Evolutionary conservation across 148 eudicot genomes (phyloP), one percentile per base, ranked within the genome.

Genomic region (Camellia japonica): DNA sequence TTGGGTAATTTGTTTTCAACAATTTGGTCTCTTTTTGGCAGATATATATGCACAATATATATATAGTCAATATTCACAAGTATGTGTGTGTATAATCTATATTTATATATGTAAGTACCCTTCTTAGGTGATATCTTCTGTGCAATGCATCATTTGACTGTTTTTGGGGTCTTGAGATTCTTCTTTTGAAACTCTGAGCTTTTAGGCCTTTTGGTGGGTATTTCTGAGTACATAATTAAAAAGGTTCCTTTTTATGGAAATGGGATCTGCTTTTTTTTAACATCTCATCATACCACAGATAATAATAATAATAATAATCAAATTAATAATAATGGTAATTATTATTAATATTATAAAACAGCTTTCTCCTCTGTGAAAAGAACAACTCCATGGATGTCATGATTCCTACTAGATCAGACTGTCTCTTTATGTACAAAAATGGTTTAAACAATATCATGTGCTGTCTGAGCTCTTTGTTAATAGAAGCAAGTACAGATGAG

Each of bases 211-310:
- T 87, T 78, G 85, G 88, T 86, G 89, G 87, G 84, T 82, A 67
- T 88, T 88, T 88, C 76, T 75, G 86, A 78, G 86, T 87, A 85
- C 90, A 88, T 86, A 77, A 78, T n/a, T 64, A 65, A 80, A 84
- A 89, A 90, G 85, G 79, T 84, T 79, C 80, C 97, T 83, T 86
- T 89, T 85, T 90, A 80, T 89, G 89, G 92, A n/a, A n/a, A n/a
- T n/a, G n/a, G n/a, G n/a, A n/a, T n/a, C n/a, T n/a, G n/a, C n/a
- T n/a, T n/a, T n/a, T n/a, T n/a, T n/a, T n/a, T n/a, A n/a, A n/a
- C n/a, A n/a, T n/a, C n/a, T n/a, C n/a, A n/a, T n/a, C n/a, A n/a
- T n/a, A n/a, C n/a, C n/a, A n/a, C n/a, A n/a, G n/a, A n/a, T n/a
- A n/a, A n/a, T n/a, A n/a, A n/a, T n/a, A n/a, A n/a, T n/a, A n/a